These are phyloP conservation scores for Coemansia sp. DNA, from an alignment of 192 early-diverging fungal species.

Conservation along the genomic window DNA sequence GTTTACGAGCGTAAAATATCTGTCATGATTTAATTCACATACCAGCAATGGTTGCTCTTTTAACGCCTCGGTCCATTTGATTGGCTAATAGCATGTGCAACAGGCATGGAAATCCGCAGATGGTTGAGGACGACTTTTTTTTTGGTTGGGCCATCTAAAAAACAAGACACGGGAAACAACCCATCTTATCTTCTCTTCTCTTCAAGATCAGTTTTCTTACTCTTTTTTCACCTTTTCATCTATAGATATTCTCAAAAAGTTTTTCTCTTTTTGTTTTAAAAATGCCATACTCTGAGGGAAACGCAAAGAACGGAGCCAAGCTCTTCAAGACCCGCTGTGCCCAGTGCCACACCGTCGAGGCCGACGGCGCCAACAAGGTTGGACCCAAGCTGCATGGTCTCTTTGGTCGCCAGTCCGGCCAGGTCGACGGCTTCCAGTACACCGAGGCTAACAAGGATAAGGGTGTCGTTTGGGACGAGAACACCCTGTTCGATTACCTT, in stretches of 20 bases:
- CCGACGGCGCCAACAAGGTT: conserved; percentile 78
- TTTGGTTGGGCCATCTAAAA: too few species aligned
- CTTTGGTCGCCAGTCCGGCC: conserved; percentile 86
- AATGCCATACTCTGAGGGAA: conserved; percentile 28
- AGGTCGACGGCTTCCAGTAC: conserved; percentile 85
- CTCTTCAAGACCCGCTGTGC: conserved; percentile 98
- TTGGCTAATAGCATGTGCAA: too few species aligned
- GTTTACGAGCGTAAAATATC: too few species aligned
- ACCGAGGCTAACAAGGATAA: conserved; percentile 89
- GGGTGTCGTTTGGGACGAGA: conserved; percentile 81
- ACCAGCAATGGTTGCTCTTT: too few species aligned
- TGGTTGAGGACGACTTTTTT: too few species aligned
- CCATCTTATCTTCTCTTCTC: conserved; percentile 11
- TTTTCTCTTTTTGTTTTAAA: conserved; percentile 9
- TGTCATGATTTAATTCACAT: too few species aligned
- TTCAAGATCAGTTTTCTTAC: neutral
- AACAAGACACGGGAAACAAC: too few species aligned
- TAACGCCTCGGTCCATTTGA: too few species aligned
- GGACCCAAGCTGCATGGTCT: conserved; percentile 95
- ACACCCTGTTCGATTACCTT: conserved; percentile 93
- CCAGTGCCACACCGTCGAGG: conserved; percentile 95
- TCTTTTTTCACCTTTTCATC: conserved; percentile 5
- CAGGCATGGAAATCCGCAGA: too few species aligned
- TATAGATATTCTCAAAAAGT: neutral
- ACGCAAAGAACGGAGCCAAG: conserved; percentile 57